Evolutionary conservation across 305 asterid genomes (phyloP).

Genomic region (Withania somnifera): DNA sequence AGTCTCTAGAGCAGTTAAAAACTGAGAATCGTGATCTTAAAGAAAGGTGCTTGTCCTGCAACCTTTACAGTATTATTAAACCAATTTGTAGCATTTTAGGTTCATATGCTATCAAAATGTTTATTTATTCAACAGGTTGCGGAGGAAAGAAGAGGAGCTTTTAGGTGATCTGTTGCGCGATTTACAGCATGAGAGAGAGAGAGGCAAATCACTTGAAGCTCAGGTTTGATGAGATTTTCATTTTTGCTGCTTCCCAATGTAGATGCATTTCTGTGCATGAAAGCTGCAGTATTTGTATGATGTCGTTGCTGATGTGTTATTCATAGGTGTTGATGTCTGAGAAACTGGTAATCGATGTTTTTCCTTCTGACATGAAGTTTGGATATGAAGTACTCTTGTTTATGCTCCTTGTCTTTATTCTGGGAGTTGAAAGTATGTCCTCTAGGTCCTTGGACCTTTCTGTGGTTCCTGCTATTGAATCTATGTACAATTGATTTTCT

Average conservation of each 20-base stretch:
- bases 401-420: background rate
- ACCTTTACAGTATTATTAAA: background rate
- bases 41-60: constrained; percentile 36
- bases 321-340: background rate
- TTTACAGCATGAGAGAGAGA: constrained; percentile 53
- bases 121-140: constrained; percentile 38
- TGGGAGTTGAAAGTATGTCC: background rate
- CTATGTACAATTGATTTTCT: background rate
- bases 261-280: background rate
- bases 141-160: constrained; percentile 52
- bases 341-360: background rate
- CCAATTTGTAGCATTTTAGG: background rate
- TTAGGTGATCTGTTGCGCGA: constrained; percentile 70
- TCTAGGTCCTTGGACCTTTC: background rate
- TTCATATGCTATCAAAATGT: background rate
- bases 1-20: constrained; percentile 36
- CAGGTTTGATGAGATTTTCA: constrained; percentile 35
- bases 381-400: background rate
- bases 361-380: background rate
- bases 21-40: constrained; percentile 57
- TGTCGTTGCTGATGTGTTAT: background rate
- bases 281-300: background rate
- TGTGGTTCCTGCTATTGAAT: background rate
- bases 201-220: constrained; percentile 53
- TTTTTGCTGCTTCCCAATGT: background rate